Conservation (phyloP, 495 filamentous ascomycete species). For the Apiosordaria backusii region DNA sequence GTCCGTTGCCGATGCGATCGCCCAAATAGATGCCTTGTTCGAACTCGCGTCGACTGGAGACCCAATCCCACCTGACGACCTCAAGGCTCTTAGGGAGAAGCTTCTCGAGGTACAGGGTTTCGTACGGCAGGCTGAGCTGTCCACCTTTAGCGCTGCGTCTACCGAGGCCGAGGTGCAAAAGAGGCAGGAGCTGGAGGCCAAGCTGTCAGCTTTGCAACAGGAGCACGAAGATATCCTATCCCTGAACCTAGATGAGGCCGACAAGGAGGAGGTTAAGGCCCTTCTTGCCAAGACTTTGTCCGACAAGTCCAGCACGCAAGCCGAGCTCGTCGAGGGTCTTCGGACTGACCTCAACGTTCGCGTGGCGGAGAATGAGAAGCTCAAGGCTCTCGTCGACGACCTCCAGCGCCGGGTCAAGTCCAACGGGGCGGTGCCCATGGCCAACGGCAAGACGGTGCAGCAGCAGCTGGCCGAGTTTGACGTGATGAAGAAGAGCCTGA, state of each 20-base stretch:
- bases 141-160: conserved; percentile 52
- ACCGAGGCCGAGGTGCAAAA: conserved; percentile 65
- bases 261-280: conserved; percentile 77
- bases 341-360: conserved; percentile 67
- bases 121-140: conserved; percentile 87
- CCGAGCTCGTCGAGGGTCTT: conserved; percentile 66
- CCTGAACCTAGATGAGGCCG: conserved; percentile 71
- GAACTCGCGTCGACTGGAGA: conserved; percentile 73
- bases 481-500: conserved; percentile 98
- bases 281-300: conserved; percentile 72
- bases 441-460: conserved; percentile 88
- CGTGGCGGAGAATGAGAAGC: conserved; percentile 69
- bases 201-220: conserved; percentile 65
- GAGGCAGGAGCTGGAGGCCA: conserved; percentile 67
- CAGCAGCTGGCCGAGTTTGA: conserved; percentile 98
- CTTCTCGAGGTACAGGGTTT: conserved; percentile 87
- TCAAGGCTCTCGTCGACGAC: conserved; percentile 73
- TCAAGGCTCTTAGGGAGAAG: conserved; percentile 69
- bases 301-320: conserved; percentile 66
- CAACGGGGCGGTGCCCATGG: conserved; percentile 47
- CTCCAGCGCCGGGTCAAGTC: conserved; percentile 65
- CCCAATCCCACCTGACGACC: conserved; percentile 73
- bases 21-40: conserved; percentile 73
- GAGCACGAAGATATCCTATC: conserved; percentile 80
- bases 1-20: conserved; percentile 74